Conservation (phyloP, 2,329 filamentous ascomycete species). For the Fusarium sp. region DNA sequence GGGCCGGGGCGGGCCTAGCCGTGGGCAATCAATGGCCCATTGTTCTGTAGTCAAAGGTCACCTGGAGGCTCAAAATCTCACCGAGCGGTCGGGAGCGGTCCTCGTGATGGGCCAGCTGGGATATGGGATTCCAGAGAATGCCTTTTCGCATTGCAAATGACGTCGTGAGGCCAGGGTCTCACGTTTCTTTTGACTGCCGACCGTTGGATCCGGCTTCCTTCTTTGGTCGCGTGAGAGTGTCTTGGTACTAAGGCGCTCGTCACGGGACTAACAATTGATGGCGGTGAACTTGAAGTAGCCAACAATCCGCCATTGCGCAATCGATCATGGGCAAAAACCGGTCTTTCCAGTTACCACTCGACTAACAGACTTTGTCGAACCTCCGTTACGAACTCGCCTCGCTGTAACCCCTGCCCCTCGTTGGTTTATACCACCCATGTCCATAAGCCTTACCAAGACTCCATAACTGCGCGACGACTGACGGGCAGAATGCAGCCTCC, state of each 20-base stretch:
- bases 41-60: conserved; percentile 6
- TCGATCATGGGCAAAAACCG: conserved; percentile 7
- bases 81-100: conserved; percentile 32
- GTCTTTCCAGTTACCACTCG: background rate
- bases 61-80: conserved; percentile 28
- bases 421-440: conserved; percentile 37
- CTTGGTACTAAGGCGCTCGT: conserved; percentile 10
- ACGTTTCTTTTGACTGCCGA: conserved; percentile 23
- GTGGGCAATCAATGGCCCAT: conserved; percentile 21
- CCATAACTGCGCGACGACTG: conserved; percentile 26
- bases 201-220: conserved; percentile 28
- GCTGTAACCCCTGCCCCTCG: conserved; percentile 14
- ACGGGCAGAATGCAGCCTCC: conserved; percentile 28
- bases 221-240: conserved; percentile 33
- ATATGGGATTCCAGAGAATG: conserved; percentile 25
- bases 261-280: conserved; percentile 28
- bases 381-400: conserved; percentile 1
- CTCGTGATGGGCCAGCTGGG: conserved; percentile 29
- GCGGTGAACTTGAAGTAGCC: conserved; percentile 31
- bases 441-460: conserved; percentile 29
- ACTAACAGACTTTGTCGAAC: conserved; percentile 21
- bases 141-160: conserved; percentile 30
- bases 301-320: conserved; percentile 27
- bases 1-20: conserved; percentile 26
- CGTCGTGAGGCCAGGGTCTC: conserved; percentile 27